phyloP scores from a whole-genome alignment of 2,329 filamentous ascomycete species.

The Paramyrothecium sp. region DNA sequence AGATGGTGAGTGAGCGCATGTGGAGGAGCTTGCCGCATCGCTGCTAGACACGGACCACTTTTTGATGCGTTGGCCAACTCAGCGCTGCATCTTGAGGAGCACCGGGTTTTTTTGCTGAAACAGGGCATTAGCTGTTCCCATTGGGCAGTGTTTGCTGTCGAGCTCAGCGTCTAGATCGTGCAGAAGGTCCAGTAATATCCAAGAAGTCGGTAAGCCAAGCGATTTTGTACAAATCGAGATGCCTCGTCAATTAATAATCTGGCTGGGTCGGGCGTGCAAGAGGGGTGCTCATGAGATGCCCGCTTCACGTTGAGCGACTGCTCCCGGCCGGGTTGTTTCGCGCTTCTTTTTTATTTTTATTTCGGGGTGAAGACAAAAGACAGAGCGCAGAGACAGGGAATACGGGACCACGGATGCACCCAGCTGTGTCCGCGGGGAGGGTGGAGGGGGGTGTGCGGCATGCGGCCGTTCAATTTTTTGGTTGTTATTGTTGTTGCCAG shows the following conservation, averaged over 20 bases:
- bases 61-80: conserved; percentile 40
- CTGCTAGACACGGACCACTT: conserved; percentile 38
- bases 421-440: background rate
- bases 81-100: conserved; percentile 38
- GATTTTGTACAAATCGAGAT: too few relatives aligned
- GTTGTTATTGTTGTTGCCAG: background rate
- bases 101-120: conserved; percentile 21
- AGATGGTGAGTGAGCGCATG: too few relatives aligned
- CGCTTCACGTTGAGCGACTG: too few relatives aligned
- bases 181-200: background rate
- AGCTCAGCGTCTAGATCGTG: background rate
- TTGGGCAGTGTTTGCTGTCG: background rate
- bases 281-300: too few relatives aligned
- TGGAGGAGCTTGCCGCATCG: conserved; percentile 13
- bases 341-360: too few relatives aligned
- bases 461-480: too few relatives aligned
- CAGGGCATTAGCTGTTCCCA: background rate
- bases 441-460: background rate
- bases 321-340: too few relatives aligned
- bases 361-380: too few relatives aligned
- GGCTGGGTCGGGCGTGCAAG: too few relatives aligned
- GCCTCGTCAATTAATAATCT: too few relatives aligned
- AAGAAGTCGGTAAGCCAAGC: too few relatives aligned
- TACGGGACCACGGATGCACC: background rate
- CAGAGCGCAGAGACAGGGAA: background rate